phyloP scores from a whole-genome alignment of 805 yeast genomes.

The Metschnikowia continentalis region DNA sequence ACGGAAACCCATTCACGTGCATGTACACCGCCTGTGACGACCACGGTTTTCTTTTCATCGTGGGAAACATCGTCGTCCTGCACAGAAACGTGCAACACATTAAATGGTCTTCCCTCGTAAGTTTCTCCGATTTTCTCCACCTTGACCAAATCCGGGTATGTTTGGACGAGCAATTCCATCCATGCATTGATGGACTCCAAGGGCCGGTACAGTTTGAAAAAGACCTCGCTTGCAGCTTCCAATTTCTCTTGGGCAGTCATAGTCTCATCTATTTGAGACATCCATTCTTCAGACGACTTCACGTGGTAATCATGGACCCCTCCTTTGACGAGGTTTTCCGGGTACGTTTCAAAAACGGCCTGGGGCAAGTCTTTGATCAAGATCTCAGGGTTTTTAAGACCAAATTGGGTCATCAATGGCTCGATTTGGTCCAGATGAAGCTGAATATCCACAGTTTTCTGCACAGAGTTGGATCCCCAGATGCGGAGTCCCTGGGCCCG shows the following conservation, averaged over 20 bases:
- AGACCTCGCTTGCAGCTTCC: constrained; percentile 41
- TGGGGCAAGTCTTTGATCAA: constrained; percentile 57
- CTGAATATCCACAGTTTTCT: constrained; percentile 46
- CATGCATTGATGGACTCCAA: constrained; percentile 67
- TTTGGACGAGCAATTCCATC: constrained; percentile 56
- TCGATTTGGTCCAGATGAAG: constrained; percentile 15
- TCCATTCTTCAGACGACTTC: constrained; percentile 1
- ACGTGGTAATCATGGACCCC: not conserved
- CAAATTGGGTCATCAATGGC: constrained; percentile 13
- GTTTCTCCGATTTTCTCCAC: constrained; percentile 72
- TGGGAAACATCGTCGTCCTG: constrained; percentile 38
- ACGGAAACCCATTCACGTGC: constrained; percentile 89
- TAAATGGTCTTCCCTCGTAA: constrained; percentile 66
- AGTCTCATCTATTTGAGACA: not conserved
- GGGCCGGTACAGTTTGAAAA: constrained; percentile 68
- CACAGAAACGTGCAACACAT: constrained; percentile 57
- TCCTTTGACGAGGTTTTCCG: constrained; percentile 21
- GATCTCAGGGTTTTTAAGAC: constrained; percentile 29
- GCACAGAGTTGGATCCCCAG: constrained; percentile 48
- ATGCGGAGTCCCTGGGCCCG: constrained; percentile 19
- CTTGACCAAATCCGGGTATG: constrained; percentile 61
- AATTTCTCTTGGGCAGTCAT: constrained; percentile 8
- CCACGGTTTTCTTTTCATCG: constrained; percentile 53
- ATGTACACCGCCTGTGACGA: constrained; percentile 80
- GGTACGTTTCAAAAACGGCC: constrained; percentile 52